A percentile compares a stretch with the other conserved stretches of the same genome.
Evolutionary conservation across 805 yeast genomes (phyloP).

Genomic region (Kuraishia borneana): DNA sequence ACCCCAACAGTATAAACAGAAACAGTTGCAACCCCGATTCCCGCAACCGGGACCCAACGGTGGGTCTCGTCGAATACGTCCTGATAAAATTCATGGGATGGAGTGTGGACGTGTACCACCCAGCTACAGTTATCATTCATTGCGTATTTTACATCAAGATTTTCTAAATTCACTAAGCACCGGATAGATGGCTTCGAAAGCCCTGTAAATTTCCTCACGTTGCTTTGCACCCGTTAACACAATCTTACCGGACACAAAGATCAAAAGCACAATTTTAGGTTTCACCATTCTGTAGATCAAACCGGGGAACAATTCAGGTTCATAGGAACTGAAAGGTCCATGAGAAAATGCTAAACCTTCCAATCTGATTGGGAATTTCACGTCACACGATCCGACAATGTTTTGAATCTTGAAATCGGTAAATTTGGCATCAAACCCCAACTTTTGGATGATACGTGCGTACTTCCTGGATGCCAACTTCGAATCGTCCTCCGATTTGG

Average conservation of each 20-base stretch:
- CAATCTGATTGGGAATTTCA: conserved; percentile 90
- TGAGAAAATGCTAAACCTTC: conserved; percentile 97
- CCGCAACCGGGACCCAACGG: not conserved
- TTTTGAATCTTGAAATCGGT: conserved; percentile 97
- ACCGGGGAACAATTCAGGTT: conserved; percentile 97
- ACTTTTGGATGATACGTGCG: conserved; percentile 94
- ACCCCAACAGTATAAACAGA: conserved; percentile 5
- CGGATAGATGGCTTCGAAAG: conserved; percentile 96
- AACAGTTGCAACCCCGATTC: not conserved
- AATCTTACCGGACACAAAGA: conserved; percentile 94
- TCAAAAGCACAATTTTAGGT: conserved; percentile 91
- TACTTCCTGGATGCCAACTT: conserved; percentile 95
- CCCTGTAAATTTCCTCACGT: conserved; percentile 96
- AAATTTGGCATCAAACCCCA: conserved; percentile 95
- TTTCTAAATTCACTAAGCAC: conserved; percentile 97
- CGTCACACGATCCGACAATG: conserved; percentile 98
- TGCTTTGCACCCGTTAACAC: conserved; percentile 98
- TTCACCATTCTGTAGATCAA: conserved; percentile 98
- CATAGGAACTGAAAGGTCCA: conserved; percentile 97
- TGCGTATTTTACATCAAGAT: conserved; percentile 22
- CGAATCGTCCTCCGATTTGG: conserved; percentile 97
- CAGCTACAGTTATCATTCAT: too few relatives aligned
- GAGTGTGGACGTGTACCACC: too few relatives aligned
- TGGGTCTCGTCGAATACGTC: not conserved
- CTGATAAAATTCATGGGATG: too few relatives aligned